These are phyloP conservation scores for Colletotrichum endophyticum DNA, from an alignment of 2,329 filamentous ascomycete genomes.

Conservation along the genomic window DNA sequence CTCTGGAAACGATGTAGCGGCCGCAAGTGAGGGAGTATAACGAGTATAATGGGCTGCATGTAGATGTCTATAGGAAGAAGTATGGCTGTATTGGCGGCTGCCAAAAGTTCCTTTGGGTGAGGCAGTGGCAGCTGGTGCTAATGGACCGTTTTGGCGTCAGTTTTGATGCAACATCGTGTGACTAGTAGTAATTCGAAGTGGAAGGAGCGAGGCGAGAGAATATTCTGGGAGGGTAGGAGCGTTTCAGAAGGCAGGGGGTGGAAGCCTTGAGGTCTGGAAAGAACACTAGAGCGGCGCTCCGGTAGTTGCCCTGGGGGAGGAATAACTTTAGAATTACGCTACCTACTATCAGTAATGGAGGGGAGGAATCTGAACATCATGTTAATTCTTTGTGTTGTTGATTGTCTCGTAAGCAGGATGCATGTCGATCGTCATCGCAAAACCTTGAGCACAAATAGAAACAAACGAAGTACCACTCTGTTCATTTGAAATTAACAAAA, in stretches of 20 bases:
- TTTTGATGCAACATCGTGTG: accelerated
- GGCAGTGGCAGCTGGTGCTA: too few species aligned
- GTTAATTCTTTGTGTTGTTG: background rate
- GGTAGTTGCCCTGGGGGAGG: too few species aligned
- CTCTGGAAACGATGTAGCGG: background rate
- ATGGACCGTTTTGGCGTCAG: background rate
- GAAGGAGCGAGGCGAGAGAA: accelerated
- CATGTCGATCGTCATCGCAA: background rate
- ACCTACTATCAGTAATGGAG: background rate
- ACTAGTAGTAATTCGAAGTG: background rate
- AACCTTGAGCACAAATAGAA: background rate
- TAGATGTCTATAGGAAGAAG: accelerated
- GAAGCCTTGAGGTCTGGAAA: too few species aligned
- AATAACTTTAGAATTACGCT: too few species aligned
- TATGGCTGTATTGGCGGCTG: background rate
- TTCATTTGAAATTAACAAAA: background rate
- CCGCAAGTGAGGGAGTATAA: background rate
- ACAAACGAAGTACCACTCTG: background rate
- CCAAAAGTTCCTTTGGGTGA: background rate
- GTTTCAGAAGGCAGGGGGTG: too few species aligned
- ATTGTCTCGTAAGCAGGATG: background rate
- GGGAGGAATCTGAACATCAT: background rate
- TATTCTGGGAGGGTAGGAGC: too few species aligned
- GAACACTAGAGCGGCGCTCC: too few species aligned
- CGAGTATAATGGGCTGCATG: accelerated